Evolutionary conservation across 2,329 filamentous ascomycete genomes (phyloP), one percentile per base, ranked within the genome.

Genomic region (Dendrostoma leiphaemia): DNA sequence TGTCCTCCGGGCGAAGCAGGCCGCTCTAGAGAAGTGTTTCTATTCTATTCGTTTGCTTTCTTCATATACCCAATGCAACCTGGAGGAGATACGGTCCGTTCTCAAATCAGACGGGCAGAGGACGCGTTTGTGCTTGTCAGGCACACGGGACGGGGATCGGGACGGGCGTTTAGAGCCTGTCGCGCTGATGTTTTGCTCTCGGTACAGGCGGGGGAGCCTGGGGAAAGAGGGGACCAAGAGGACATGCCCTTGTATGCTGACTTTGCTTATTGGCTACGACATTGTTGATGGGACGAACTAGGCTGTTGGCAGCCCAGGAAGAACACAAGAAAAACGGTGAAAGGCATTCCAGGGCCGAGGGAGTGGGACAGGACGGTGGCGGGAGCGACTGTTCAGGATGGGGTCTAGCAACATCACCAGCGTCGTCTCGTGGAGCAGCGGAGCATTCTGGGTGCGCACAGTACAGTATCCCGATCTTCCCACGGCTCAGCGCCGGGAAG

Each of bases 61-160:
- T 44, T 51, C 26, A 53, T 55, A 58, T 54, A 48, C 43, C 54
- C 38, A 48, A 53, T 54, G 48, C 59, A 53, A 49, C 58, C 55
- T 48, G 41, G 40, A n/a, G n/a, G n/a, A 38, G 3, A n/a, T 37
- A 21, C 29, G 28, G 17, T 19, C 29, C 29, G 44, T 24, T 13
- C 15, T 10, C 29, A 46, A 34, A 10, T 46, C 28, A 21, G 19
- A 15, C 44, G 17, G 44, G 29, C 28, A 34, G 19, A 34, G 17
- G 29, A 21, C 24, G 23, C 6, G 6, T 23, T 15, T 26, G 19
- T 31, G 17, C 19, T 21, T 8, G n/a, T n/a, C n/a, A n/a, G n/a
- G n/a, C n/a, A n/a, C n/a, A n/a, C n/a, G n/a, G n/a, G n/a, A n/a
- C n/a, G n/a, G n/a, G n/a, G 34, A 37, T n/a, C 13, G 13, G 34